These are phyloP conservation scores for Nissolia schottii DNA, from an alignment of 306 rosid genomes.

Conservation along the genomic window DNA sequence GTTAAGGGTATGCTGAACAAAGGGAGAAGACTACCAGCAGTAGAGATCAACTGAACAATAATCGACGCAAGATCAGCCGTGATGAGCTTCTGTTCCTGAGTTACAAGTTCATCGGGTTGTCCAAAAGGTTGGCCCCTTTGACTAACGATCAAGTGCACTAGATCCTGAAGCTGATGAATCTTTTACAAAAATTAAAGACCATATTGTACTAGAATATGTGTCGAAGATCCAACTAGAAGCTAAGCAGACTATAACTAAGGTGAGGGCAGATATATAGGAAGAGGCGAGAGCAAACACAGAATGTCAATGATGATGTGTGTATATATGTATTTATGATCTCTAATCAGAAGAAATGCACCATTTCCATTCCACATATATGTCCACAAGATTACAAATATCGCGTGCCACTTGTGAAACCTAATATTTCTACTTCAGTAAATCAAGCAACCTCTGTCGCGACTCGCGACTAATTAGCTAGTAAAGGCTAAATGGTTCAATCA, in stretches of 20 bases:
- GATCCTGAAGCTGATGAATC: slow-evolving; percentile 74
- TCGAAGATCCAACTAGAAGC: neutral
- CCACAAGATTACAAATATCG: neutral
- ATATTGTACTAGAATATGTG: neutral
- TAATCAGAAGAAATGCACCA: slow-evolving; percentile 5
- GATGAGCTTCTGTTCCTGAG: slow-evolving; percentile 74
- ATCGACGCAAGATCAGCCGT: slow-evolving; percentile 76
- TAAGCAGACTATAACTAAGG: neutral
- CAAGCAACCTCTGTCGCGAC: neutral
- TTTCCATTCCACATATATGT: neutral
- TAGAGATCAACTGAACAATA: slow-evolving; percentile 70
- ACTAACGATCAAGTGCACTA: slow-evolving; percentile 60
- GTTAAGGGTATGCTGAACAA: slow-evolving; percentile 38
- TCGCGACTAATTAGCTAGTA: neutral
- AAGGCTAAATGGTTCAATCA: slow-evolving; percentile 5
- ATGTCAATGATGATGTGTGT: neutral
- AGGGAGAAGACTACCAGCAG: slow-evolving; percentile 85
- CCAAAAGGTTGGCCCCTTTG: slow-evolving; percentile 43
- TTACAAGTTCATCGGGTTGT: slow-evolving; percentile 46
- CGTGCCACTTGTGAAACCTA: neutral
- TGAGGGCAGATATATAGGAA: neutral
- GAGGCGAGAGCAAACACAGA: too few relatives aligned
- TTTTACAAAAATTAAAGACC: slow-evolving; percentile 12
- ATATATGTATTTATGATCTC: neutral
- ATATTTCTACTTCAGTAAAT: neutral